These are phyloP conservation scores for Pseudotulostoma volvatum DNA, from an alignment of 495 filamentous ascomycete genomes.

Conservation along the genomic window DNA sequence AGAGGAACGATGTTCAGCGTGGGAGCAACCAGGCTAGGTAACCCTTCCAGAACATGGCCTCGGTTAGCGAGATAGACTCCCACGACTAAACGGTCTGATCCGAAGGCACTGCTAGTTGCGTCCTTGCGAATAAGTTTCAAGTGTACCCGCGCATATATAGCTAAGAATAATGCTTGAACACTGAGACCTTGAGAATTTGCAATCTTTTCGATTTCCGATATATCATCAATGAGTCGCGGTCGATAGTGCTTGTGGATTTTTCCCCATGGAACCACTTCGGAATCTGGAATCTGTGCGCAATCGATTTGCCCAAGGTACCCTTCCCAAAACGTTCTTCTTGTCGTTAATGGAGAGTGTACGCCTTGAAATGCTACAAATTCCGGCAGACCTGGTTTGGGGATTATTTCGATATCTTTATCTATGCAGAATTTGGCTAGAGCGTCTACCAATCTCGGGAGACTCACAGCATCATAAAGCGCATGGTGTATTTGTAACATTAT, in stretches of 20 bases:
- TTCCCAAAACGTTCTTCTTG: slow-evolving; percentile 18
- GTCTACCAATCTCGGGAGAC: slow-evolving; percentile 15
- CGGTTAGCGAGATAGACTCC: slow-evolving; percentile 25
- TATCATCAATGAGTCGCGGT: slow-evolving; percentile 15
- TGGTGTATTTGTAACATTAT: slow-evolving; percentile 22
- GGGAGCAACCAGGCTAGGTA: slow-evolving; percentile 15
- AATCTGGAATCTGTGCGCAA: not conserved
- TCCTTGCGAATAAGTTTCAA: not conserved
- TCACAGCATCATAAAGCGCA: slow-evolving; percentile 22
- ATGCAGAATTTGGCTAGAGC: slow-evolving; percentile 10
- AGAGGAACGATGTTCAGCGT: slow-evolving; percentile 24
- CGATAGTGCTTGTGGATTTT: slow-evolving; percentile 14
- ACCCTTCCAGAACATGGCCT: slow-evolving; percentile 13
- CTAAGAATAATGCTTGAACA: slow-evolving; percentile 20
- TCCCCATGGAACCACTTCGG: slow-evolving; percentile 6
- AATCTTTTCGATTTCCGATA: slow-evolving; percentile 12
- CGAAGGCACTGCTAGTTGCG: slow-evolving; percentile 2
- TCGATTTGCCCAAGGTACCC: slow-evolving; percentile 8
- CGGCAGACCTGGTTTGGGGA: slow-evolving; percentile 9
- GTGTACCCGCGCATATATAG: slow-evolving; percentile 20
- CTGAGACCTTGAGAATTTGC: slow-evolving; percentile 17
- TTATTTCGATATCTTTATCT: slow-evolving; percentile 1
- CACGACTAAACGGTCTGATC: slow-evolving; percentile 7
- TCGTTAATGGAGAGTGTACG: slow-evolving; percentile 12
- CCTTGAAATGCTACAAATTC: slow-evolving; percentile 17